These are phyloP conservation scores for Pyrenophora teres DNA, from an alignment of 2,329 filamentous ascomycete species.

Conservation along the genomic window DNA sequence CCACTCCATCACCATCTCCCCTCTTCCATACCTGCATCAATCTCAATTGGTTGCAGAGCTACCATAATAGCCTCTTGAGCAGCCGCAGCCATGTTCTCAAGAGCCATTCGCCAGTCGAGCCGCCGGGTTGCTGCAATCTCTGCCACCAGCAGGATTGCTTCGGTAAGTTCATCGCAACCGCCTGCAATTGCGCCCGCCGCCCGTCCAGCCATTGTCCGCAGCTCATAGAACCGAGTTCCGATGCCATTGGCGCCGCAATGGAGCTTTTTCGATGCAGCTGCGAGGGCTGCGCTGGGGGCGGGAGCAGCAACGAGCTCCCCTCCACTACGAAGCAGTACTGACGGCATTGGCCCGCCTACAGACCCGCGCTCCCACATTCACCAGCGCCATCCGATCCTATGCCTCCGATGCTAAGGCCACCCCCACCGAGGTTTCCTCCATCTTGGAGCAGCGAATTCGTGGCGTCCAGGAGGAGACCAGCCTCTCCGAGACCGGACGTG, in stretches of 20 bases:
- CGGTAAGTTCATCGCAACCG: conserved; percentile 74
- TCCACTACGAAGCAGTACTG: conserved; percentile 48
- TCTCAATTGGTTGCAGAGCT: conserved; percentile 52
- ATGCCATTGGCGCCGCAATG: conserved; percentile 47
- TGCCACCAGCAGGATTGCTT: conserved; percentile 87
- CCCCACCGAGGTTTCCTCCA: conserved; percentile 98
- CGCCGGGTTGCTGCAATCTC: conserved; percentile 93
- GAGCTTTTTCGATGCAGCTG: conserved; percentile 38
- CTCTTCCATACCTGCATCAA: conserved; percentile 49
- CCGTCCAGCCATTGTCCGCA: conserved; percentile 38
- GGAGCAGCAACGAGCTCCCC: conserved; percentile 35
- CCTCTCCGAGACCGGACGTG: conserved; percentile 97
- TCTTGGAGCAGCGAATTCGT: conserved; percentile 98
- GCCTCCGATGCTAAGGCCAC: conserved; percentile 91
- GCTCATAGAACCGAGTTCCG: conserved; percentile 39
- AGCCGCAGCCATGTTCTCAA: conserved; percentile 84
- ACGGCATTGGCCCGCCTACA: conserved; percentile 59
- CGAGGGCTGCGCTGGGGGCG: conserved; percentile 49
- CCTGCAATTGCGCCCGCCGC: conserved; percentile 49
- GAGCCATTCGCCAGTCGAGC: conserved; percentile 95
- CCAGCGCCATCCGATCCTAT: conserved; percentile 82
- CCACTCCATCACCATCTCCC: conserved; percentile 48
- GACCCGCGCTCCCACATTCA: conserved; percentile 82
- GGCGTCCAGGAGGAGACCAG: conserved; percentile 96
- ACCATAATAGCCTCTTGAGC: conserved; percentile 49